phyloP scores from a whole-genome alignment of 1,284 basidiomycete species.

The Moesziomyces sp. region DNA sequence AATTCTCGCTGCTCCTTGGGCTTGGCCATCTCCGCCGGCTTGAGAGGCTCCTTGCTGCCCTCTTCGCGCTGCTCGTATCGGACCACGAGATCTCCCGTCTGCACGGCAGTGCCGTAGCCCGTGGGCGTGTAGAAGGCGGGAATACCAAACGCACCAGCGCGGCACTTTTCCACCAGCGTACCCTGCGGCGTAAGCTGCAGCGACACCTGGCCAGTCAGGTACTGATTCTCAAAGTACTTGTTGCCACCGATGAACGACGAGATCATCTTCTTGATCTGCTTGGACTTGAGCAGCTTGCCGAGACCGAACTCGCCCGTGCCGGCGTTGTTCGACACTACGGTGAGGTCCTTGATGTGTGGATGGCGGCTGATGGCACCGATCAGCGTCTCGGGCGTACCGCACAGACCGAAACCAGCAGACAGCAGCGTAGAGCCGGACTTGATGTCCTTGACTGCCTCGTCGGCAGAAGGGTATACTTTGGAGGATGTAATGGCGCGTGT shows the following conservation, averaged over 20 bases:
- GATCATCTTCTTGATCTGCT: constrained; percentile 61
- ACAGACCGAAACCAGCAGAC: constrained; percentile 65
- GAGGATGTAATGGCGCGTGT: constrained; percentile 6
- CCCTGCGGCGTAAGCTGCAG: constrained; percentile 66
- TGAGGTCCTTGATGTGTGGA: constrained; percentile 54
- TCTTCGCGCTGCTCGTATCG: constrained; percentile 59
- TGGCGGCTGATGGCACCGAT: constrained; percentile 57
- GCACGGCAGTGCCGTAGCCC: constrained; percentile 72
- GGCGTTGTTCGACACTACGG: constrained; percentile 65
- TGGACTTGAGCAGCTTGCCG: constrained; percentile 55
- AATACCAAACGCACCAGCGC: constrained; percentile 91
- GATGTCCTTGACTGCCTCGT: constrained; percentile 65
- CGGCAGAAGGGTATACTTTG: constrained; percentile 54
- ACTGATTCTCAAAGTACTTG: constrained; percentile 64
- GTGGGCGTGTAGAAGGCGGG: constrained; percentile 97
- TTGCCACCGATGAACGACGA: constrained; percentile 66
- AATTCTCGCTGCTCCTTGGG: constrained; percentile 82
- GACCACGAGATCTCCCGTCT: constrained; percentile 69
- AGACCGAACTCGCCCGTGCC: constrained; percentile 62
- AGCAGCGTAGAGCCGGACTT: constrained; percentile 54
- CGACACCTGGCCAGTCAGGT: constrained; percentile 58
- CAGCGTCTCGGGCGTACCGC: constrained; percentile 65
- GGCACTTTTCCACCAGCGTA: constrained; percentile 88
- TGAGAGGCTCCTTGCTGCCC: constrained; percentile 33
- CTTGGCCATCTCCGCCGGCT: constrained; percentile 65